Evolutionary conservation across 2,329 filamentous ascomycete species (phyloP), one percentile per base, ranked within the genome.

Genomic region (Aspergillus ochraceus): DNA sequence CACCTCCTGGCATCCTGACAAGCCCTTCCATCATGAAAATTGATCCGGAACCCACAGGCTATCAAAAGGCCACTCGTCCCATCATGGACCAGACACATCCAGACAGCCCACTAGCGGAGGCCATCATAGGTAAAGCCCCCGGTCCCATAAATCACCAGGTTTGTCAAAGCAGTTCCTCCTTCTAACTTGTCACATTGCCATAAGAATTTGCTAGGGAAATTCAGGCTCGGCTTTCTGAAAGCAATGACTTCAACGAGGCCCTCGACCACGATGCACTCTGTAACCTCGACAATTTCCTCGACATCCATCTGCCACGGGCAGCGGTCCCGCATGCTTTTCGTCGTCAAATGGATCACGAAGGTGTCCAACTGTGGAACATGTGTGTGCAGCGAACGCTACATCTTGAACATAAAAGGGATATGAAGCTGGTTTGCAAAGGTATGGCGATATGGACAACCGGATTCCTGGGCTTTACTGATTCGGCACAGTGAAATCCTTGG

Each of bases 401-500:
- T 46, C 5, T 49, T 53, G 56, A 46, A 5, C 57, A 58, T 20
- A 62, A 55, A 36, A 57, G 55, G 26, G 52, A 62, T 11, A 52
- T 22, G 17, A 39, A 36, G 22, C 39, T 66, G 14, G n/a, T 66
- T 42, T 65, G 61, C 59, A 65, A 63, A 63, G 64, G 67, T 69
- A 60, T 64, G 46, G 51, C n/a, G 14, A 8, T 8, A 42, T 42
- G 5, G 19, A 47, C 39, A 24, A 17, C 11, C 20, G 8, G 1
- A 29, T 17, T 20, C 19, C 26, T 39, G n/a, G 17, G 26, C 20
- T 52, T 42, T 42, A 26, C 42, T 55, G 26, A 57, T 10, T 2
- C n/a, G 1, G 6, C 14, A n/a, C 75, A 71, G 74, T 83, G 5
- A 81, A 83, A 45, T 76, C 79, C 5, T 83, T 93, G 66, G 84